phyloP scores from a whole-genome alignment of 2,329 filamentous ascomycete species.

The Drechmeria coniospora region DNA sequence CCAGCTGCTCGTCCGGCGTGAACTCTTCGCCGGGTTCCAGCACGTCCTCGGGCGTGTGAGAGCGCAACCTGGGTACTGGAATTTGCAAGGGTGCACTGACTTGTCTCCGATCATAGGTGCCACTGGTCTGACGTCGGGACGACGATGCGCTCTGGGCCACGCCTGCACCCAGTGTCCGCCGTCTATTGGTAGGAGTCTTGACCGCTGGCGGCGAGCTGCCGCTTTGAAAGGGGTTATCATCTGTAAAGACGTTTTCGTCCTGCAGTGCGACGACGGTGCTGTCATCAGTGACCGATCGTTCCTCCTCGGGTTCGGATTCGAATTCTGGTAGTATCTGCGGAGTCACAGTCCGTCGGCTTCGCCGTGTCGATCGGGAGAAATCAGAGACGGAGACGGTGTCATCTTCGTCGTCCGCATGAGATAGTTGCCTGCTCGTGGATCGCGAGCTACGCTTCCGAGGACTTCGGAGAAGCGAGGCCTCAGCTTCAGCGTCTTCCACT shows the following conservation, averaged over 20 bases:
- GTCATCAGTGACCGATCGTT: slow-evolving; percentile 20
- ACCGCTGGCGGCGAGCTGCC: slow-evolving; percentile 51
- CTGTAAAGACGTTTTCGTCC: slow-evolving; percentile 52
- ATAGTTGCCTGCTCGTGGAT: slow-evolving; percentile 37
- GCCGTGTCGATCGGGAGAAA: slow-evolving; percentile 27
- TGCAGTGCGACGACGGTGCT: slow-evolving; percentile 40
- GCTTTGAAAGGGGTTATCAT: slow-evolving; percentile 88
- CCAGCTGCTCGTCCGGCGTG: slow-evolving; percentile 76
- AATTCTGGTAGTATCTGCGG: slow-evolving; percentile 40
- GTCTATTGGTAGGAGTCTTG: slow-evolving; percentile 31
- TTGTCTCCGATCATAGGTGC: slow-evolving; percentile 8
- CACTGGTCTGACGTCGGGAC: slow-evolving; percentile 29
- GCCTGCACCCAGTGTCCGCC: slow-evolving; percentile 30
- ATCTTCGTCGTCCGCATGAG: slow-evolving; percentile 30
- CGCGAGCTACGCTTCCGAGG: slow-evolving; percentile 40
- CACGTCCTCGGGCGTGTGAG: slow-evolving; percentile 17
- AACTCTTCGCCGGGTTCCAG: slow-evolving; percentile 78
- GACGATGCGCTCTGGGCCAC: slow-evolving; percentile 25
- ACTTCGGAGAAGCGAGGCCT: slow-evolving; percentile 22
- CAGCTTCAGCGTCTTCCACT: slow-evolving; percentile 32
- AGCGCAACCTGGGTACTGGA: slow-evolving; percentile 23
- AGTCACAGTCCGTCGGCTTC: slow-evolving; percentile 33
- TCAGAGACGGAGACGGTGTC: slow-evolving; percentile 22
- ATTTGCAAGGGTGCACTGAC: slow-evolving; percentile 43
- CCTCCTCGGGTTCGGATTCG: slow-evolving; percentile 24